A percentile compares a stretch with the other conserved stretches of the same genome.
These are phyloP conservation scores for Ustilago cynodontis DNA, from an alignment of 1,284 basidiomycete genomes.

Conservation along the genomic window DNA sequence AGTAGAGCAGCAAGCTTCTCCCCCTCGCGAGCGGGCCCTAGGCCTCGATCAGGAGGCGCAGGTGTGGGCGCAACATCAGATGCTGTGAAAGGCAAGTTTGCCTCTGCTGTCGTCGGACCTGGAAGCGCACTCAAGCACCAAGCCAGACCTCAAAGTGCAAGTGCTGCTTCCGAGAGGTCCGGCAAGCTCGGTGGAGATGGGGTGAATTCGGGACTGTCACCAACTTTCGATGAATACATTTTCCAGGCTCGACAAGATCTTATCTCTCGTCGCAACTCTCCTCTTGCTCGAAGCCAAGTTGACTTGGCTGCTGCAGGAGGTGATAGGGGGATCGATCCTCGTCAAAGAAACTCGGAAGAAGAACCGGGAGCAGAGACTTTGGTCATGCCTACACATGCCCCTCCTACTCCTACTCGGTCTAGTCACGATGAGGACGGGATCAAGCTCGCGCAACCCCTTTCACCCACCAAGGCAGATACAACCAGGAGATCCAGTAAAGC, in stretches of 20 bases:
- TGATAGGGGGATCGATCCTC: background rate
- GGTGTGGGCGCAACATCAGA: background rate
- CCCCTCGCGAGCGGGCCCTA: background rate
- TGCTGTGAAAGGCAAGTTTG: constrained; percentile 3
- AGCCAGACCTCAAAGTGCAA: constrained; percentile 26
- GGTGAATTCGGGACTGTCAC: background rate
- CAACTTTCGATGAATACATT: constrained; percentile 39
- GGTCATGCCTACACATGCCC: constrained; percentile 27
- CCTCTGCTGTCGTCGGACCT: background rate
- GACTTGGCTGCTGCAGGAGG: background rate
- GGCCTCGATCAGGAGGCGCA: constrained; percentile 12
- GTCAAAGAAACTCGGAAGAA: background rate
- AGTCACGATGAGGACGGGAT: constrained; percentile 6
- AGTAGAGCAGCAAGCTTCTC: background rate
- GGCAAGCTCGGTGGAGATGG: background rate
- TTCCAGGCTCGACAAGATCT: constrained; percentile 18
- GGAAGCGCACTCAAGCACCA: constrained; percentile 11
- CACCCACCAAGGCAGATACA: background rate
- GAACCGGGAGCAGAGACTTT: constrained; percentile 15
- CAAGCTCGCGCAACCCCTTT: background rate
- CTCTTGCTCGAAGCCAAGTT: background rate
- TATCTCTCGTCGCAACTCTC: constrained; percentile 8
- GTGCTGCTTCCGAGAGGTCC: constrained; percentile 1
- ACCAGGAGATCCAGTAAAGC: constrained; percentile 23
- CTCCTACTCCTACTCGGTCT: constrained; percentile 11